Conservation (phyloP, 225 moss, liverwort and hornwort species). For the Sphagnum tenellum region DNA sequence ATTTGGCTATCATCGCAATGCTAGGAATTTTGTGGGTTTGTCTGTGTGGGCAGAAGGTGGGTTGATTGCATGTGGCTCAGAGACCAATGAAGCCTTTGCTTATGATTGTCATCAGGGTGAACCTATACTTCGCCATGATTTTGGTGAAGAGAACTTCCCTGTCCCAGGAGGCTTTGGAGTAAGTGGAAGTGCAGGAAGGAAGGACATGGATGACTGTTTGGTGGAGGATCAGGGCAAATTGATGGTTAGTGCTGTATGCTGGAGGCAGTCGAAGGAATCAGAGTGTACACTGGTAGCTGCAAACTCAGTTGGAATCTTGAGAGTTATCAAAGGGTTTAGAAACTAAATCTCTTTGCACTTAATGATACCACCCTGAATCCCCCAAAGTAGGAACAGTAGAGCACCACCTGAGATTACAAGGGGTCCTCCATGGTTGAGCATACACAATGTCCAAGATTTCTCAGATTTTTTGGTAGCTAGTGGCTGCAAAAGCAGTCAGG, state of each 20-base stretch:
- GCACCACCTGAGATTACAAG: too few relatives aligned
- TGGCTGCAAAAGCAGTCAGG: too few relatives aligned
- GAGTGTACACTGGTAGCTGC: conserved; percentile 75
- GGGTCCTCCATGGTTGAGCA: too few relatives aligned
- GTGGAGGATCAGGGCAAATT: neutral
- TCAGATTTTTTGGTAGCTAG: too few relatives aligned
- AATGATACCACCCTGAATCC: too few relatives aligned
- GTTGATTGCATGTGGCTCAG: conserved; percentile 80
- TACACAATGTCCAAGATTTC: too few relatives aligned
- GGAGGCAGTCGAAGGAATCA: conserved; percentile 43
- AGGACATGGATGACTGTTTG: too few relatives aligned
- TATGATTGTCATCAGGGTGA: conserved; percentile 28
- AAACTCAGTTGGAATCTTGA: conserved; percentile 67
- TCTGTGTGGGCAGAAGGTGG: conserved; percentile 53
- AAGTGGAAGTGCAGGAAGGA: too few relatives aligned
- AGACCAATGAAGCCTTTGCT: conserved; percentile 66
- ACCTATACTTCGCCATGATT: conserved; percentile 44
- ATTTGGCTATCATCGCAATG: conserved; percentile 53
- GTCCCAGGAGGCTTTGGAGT: too few relatives aligned
- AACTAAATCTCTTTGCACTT: too few relatives aligned
- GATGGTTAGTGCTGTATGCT: conserved; percentile 83
- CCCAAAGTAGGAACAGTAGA: too few relatives aligned
- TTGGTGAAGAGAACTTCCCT: neutral
- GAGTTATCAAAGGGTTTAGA: conserved; percentile 9
- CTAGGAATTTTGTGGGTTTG: conserved; percentile 74